Base-by-base conservation (phyloP, 495 filamentous ascomycete genomes). In the Xanthoparmelia taractica region DNA sequence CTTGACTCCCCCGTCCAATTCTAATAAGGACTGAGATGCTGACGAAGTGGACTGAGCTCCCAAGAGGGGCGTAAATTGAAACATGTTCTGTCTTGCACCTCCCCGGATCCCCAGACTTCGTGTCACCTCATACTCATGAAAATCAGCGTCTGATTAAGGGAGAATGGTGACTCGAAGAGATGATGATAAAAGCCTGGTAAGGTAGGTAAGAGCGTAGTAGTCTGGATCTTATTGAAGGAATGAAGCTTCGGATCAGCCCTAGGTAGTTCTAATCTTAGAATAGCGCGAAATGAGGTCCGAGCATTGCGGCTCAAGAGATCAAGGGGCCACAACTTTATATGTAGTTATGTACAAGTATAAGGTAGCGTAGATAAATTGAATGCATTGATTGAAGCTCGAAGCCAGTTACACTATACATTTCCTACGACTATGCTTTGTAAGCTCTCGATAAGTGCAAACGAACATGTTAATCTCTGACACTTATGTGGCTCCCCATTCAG, bases 1-100 rank as follows among this genome's bases (percentile, higher is more conserved):
- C 73, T 97, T 97, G 73, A 97, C 87, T 40, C 93, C 94, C 52
- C 93, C 92, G 79, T 97, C 94, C 55, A 99, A 85, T 78, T 97
- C 95, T 52, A 99, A 78, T 12, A 99, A 82, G 17, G 95, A 97
- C 73, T 97, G 93, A 63, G 90, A 94, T 41, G 95, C 94, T 47
- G 84, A 79, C 11, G 90, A 95, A 54, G 85, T 82, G 10, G 90
- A 92, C 67, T 92, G 91, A 23, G 93, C 95, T 67, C 94, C 95
- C 48, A 94, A 87, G 54, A 99, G 77, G 23, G 95, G 86, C 65
- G 88, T 95, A 76, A 97, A 97, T 64, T 85, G 96, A 78, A 99
- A 96, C 94, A 99, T 99, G 54, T 27, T 18, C 34, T 62, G 15
- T 45, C 45, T 37, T 23, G 45, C 37, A 61, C 31, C 27, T 38